phyloP scores from a whole-genome alignment of 495 filamentous ascomycete species.

The Parachaetomium inaequale region DNA sequence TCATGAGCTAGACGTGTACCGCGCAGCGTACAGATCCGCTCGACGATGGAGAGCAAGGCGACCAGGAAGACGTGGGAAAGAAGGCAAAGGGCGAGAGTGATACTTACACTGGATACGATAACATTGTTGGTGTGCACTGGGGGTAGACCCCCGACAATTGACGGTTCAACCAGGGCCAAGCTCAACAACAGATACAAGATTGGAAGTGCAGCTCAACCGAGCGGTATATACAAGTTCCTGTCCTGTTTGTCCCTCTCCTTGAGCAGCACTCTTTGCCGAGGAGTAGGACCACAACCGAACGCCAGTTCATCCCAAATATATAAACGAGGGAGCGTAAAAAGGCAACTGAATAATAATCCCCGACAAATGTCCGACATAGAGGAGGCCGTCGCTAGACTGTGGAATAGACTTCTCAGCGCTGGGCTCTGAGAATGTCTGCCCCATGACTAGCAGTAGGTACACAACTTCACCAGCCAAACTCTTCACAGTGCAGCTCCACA shows the following conservation, averaged over 20 bases:
- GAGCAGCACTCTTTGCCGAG: neutral
- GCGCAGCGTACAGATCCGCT: no score
- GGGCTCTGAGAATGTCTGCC: neutral
- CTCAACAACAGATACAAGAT: no score
- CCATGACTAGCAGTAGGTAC: neutral
- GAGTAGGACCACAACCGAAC: neutral
- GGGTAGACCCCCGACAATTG: no score
- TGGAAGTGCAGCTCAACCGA: neutral
- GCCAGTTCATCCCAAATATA: neutral
- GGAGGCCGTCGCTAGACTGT: neutral
- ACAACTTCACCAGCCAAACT: slow-evolving; percentile 50
- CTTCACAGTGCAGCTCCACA: slow-evolving; percentile 53
- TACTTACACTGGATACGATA: no score
- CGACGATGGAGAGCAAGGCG: no score
- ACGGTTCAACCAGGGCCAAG: no score
- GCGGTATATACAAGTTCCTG: neutral
- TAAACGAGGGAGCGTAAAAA: neutral
- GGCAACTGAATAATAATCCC: neutral
- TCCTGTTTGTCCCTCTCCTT: neutral
- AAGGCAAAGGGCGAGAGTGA: no score
- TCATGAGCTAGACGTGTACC: neutral
- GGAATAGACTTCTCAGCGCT: neutral
- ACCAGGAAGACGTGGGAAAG: no score
- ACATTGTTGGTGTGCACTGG: no score
- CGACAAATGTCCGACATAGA: neutral